Evolutionary conservation across 1,284 basidiomycete genomes (phyloP).

Genomic region (Boletus semigastroideus): DNA sequence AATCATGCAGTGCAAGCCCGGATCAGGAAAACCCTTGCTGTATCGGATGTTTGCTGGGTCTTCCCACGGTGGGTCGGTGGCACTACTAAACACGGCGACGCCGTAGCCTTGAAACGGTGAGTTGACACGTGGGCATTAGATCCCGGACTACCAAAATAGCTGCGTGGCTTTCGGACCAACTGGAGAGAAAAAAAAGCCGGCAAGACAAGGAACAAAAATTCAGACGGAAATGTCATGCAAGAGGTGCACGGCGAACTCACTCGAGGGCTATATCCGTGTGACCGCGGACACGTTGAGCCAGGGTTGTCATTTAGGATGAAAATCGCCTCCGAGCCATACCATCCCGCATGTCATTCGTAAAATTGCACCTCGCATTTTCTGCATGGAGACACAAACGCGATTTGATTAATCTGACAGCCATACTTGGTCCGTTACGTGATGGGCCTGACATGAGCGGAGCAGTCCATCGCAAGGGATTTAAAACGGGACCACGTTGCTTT

Average conservation of each 20-base stretch:
- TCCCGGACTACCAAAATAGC: not conserved
- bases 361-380: conserved; percentile 10
- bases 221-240: not conserved
- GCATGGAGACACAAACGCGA: conserved; percentile 13
- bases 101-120: not conserved
- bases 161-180: not conserved
- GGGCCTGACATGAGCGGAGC: not conserved
- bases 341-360: not conserved
- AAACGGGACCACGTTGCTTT: conserved; percentile 1
- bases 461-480: not conserved
- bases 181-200: not conserved
- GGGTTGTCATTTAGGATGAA: conserved; percentile 8
- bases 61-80: conserved; percentile 11
- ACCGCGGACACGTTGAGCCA: conserved; percentile 9
- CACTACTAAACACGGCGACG: conserved; percentile 29
- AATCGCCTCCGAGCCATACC: not conserved
- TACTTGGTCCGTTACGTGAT: not conserved
- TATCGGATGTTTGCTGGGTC: no score
- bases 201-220: not conserved
- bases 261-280: not conserved
- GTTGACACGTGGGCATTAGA: not conserved
- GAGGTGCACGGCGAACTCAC: not conserved
- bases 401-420: no score
- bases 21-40: not conserved
- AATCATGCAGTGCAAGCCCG: not conserved